phyloP scores from a whole-genome alignment of 116 monocot species.

The Trichopus zeylanicus region DNA sequence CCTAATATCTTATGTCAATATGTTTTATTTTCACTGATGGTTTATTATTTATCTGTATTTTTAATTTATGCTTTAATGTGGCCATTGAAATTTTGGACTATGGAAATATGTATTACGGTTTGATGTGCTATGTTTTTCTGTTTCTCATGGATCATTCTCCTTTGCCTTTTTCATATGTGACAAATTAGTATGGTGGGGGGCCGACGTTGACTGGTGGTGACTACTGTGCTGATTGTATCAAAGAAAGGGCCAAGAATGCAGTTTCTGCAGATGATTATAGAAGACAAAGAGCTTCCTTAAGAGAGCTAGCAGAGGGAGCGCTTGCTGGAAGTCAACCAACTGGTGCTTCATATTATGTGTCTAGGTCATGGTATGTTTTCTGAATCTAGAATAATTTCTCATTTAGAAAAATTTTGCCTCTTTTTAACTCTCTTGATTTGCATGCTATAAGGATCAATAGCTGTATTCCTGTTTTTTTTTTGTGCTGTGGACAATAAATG shows the following conservation, averaged over 20 bases:
- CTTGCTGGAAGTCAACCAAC: conserved; percentile 59
- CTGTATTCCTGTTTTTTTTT: too few species aligned
- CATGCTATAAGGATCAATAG: too few species aligned
- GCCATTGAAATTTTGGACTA: not conserved
- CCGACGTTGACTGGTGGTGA: conserved; percentile 56
- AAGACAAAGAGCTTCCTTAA: conserved; percentile 62
- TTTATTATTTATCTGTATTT: too few species aligned
- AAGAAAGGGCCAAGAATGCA: conserved; percentile 42
- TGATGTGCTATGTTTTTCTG: too few species aligned
- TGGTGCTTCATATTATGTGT: conserved; percentile 72
- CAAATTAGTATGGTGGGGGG: conserved; percentile 78
- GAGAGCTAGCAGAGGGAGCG: conserved; percentile 66
- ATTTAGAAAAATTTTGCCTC: not conserved
- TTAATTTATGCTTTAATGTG: too few species aligned
- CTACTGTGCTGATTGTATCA: conserved; percentile 70
- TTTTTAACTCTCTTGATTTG: not conserved
- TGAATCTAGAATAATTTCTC: not conserved
- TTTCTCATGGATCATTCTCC: too few species aligned
- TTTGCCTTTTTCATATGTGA: not conserved
- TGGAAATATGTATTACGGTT: too few species aligned
- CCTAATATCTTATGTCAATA: too few species aligned
- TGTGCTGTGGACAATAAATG: too few species aligned
- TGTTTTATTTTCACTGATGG: too few species aligned
- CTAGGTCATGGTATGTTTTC: conserved; percentile 74
- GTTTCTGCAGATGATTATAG: conserved; percentile 75